A percentile compares a stretch with the other conserved stretches of the same genome.
phyloP scores from a whole-genome alignment of 2,329 filamentous ascomycete genomes.

The Fusarium sp. region DNA sequence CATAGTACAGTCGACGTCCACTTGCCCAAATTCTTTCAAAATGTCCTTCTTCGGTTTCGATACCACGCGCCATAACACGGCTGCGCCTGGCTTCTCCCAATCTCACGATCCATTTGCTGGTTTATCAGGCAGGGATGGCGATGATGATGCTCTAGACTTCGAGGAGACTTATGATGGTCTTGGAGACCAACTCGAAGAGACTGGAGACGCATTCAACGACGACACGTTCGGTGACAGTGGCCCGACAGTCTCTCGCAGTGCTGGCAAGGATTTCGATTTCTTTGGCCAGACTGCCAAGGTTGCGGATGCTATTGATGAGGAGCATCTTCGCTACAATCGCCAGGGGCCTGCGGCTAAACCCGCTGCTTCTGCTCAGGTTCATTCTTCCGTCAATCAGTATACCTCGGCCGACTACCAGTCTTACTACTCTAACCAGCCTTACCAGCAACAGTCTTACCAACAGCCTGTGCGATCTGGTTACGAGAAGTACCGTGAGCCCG shows the following conservation, averaged over 20 bases:
- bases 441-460: constrained; percentile 41
- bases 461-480: constrained; percentile 84
- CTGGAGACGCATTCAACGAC: constrained; percentile 94
- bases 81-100: constrained; percentile 84
- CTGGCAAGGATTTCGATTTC: constrained; percentile 97
- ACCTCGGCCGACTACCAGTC: constrained; percentile 50
- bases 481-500: constrained; percentile 87
- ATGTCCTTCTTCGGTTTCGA: constrained; percentile 98
- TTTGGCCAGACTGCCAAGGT: constrained; percentile 92
- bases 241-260: constrained; percentile 56
- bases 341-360: constrained; percentile 69
- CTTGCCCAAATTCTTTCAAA: constrained; percentile 41
- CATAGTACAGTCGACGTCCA: constrained; percentile 40
- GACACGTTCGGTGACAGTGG: constrained; percentile 80
- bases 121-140: constrained; percentile 73
- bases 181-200: constrained; percentile 89
- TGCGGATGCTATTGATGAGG: constrained; percentile 86
- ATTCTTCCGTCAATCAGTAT: constrained; percentile 51
- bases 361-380: constrained; percentile 45
- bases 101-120: constrained; percentile 87
- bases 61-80: constrained; percentile 72
- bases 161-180: constrained; percentile 98
- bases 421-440: constrained; percentile 38
- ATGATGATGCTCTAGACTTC: constrained; percentile 76
- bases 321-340: constrained; percentile 84